phyloP scores from a whole-genome alignment of 129 eudicot species.

The Centella asiatica region DNA sequence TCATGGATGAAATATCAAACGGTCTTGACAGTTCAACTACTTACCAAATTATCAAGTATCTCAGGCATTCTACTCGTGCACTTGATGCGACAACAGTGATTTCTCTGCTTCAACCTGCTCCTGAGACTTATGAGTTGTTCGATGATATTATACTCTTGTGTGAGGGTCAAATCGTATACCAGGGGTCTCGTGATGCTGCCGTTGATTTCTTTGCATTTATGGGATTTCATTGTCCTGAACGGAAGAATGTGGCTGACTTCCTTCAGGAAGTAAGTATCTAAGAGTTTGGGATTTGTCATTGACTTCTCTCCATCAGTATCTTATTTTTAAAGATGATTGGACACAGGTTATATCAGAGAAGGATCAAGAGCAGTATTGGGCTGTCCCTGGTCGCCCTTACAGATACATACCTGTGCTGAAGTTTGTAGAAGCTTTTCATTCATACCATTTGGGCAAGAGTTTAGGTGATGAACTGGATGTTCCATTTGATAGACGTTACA shows the following conservation, averaged over 20 bases:
- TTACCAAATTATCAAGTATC: conserved; percentile 75
- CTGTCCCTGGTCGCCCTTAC: conserved; percentile 49
- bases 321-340: conserved; percentile 3
- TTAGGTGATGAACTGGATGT: conserved; percentile 49
- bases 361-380: conserved; percentile 97
- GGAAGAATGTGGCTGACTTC: conserved; percentile 95
- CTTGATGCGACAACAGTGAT: conserved; percentile 77
- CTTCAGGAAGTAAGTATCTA: conserved; percentile 80
- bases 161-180: conserved; percentile 94
- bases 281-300: conserved; percentile 5
- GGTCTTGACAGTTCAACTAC: conserved; percentile 98
- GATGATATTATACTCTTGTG: conserved; percentile 82
- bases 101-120: conserved; percentile 98
- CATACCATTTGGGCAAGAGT: conserved; percentile 55
- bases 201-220: conserved; percentile 69
- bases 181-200: conserved; percentile 71
- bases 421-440: conserved; percentile 76
- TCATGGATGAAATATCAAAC: conserved; percentile 95
- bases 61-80: conserved; percentile 75
- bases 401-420: conserved; percentile 60
- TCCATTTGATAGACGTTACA: conserved; percentile 69
- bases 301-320: neutral
- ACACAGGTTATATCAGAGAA: conserved; percentile 76
- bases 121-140: conserved; percentile 88
- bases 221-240: conserved; percentile 85